Percentiles rank a stretch among this genome's conserved stretches.
Evolutionary conservation across 2,329 filamentous ascomycete genomes (phyloP).

Genomic region (Colletotrichum limetticola): DNA sequence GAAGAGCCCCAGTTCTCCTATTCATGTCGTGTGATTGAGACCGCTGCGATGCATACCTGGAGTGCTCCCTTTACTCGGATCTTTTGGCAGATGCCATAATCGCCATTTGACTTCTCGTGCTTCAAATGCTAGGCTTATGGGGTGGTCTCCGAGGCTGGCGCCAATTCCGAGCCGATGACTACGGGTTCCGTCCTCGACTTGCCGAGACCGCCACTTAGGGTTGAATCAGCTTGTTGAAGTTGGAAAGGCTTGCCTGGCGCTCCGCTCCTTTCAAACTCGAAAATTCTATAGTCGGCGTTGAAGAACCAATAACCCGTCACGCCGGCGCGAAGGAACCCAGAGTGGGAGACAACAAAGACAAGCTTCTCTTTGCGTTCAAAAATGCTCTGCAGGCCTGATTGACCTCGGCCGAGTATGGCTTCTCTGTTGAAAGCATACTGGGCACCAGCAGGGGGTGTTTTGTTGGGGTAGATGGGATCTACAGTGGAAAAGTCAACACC

Average conservation of each 20-base stretch:
- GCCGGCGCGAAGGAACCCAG: conserved; percentile 69
- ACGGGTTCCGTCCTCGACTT: conserved; percentile 48
- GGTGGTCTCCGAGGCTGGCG: conserved; percentile 41
- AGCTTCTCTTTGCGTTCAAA: conserved; percentile 67
- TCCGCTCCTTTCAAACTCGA: conserved; percentile 57
- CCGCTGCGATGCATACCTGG: neutral
- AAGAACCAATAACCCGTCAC: conserved; percentile 66
- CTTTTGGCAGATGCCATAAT: neutral
- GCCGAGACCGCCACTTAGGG: conserved; percentile 48
- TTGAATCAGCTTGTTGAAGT: conserved; percentile 58
- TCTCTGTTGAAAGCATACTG: conserved; percentile 64
- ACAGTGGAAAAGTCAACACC: conserved; percentile 65
- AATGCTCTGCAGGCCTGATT: conserved; percentile 60
- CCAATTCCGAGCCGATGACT: conserved; percentile 51
- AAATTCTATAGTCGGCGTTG: conserved; percentile 74
- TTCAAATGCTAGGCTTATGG: neutral
- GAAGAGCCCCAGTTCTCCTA: neutral
- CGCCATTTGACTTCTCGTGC: neutral
- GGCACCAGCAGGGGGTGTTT: conserved; percentile 58
- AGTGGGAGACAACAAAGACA: conserved; percentile 73
- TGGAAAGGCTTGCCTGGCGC: conserved; percentile 41
- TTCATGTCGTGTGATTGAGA: no score
- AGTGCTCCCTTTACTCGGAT: neutral
- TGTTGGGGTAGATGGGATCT: conserved; percentile 72
- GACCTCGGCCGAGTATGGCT: conserved; percentile 66